Evolutionary conservation across 768 basidiomycete genomes (phyloP).

Genomic region (Cantharellus cinnabarinus): DNA sequence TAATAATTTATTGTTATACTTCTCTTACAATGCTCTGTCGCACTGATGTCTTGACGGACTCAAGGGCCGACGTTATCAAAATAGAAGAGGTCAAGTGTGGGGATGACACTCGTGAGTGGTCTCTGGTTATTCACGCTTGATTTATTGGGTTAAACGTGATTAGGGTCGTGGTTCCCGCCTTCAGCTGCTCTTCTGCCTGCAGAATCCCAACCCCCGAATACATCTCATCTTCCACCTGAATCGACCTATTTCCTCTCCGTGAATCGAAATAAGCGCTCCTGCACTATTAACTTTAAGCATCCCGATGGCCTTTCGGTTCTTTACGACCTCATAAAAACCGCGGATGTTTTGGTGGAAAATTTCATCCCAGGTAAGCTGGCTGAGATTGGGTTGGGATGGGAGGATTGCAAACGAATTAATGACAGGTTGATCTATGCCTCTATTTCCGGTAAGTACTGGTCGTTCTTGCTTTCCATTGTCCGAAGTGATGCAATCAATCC

Average conservation of each 20-base stretch:
- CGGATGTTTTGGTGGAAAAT: constrained; percentile 83
- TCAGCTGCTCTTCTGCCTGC: constrained; percentile 20
- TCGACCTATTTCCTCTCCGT: constrained; percentile 81
- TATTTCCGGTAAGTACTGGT: constrained; percentile 43
- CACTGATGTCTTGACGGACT: neutral
- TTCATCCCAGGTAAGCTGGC: constrained; percentile 71
- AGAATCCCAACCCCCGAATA: constrained; percentile 25
- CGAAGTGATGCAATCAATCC: neutral
- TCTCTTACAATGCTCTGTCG: neutral
- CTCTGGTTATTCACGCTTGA: neutral
- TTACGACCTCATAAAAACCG: constrained; percentile 41
- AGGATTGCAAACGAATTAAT: constrained; percentile 60
- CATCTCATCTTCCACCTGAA: constrained; percentile 60
- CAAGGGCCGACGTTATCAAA: constrained; percentile 77
- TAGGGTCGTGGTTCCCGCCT: constrained; percentile 20
- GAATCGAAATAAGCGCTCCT: constrained; percentile 77
- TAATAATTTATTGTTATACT: neutral
- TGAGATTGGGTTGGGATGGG: constrained; percentile 68
- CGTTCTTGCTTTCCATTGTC: neutral
- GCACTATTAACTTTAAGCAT: constrained; percentile 75
- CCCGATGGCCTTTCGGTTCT: constrained; percentile 59
- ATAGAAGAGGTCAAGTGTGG: constrained; percentile 64
- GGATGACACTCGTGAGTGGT: constrained; percentile 64
- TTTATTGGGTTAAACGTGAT: neutral
- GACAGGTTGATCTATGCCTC: constrained; percentile 69